phyloP scores from a whole-genome alignment of 2,329 filamentous ascomycete genomes.

The Diaporthe sp. region DNA sequence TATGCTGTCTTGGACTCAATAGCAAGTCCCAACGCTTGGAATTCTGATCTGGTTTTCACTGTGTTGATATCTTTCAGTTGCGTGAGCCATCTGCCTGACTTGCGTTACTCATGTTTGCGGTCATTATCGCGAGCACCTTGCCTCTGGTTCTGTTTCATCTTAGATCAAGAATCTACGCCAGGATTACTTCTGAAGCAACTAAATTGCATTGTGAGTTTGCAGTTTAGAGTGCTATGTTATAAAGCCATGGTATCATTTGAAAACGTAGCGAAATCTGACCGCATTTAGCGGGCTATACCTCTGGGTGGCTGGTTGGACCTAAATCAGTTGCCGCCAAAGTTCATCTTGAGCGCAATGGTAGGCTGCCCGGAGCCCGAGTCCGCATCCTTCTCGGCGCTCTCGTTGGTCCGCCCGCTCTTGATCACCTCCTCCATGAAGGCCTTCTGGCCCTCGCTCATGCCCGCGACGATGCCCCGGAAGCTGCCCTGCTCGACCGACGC shows the following conservation, averaged over 20 bases:
- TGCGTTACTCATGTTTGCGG: not conserved
- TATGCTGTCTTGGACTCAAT: not conserved
- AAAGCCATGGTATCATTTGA: slow-evolving; percentile 6
- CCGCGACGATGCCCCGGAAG: slow-evolving; percentile 81
- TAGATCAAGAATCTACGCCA: not conserved
- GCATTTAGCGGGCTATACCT: not conserved
- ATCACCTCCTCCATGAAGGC: slow-evolving; percentile 86
- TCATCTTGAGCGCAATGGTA: slow-evolving; percentile 93
- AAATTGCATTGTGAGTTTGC: not conserved
- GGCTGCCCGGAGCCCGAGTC: slow-evolving; percentile 70
- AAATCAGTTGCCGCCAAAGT: slow-evolving; percentile 72
- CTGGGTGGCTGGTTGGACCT: not conserved
- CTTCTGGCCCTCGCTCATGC: slow-evolving; percentile 78
- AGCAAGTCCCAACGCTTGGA: not conserved
- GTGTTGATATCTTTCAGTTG: not conserved
- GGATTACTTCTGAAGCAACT: not conserved
- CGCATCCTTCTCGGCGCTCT: slow-evolving; percentile 54
- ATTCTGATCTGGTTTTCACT: no score
- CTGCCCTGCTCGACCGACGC: slow-evolving; percentile 78
- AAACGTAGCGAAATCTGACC: not conserved
- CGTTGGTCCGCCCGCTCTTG: slow-evolving; percentile 68
- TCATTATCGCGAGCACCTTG: not conserved
- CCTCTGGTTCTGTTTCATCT: not conserved
- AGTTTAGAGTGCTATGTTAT: not conserved
- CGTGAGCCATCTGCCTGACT: not conserved